Base-by-base conservation (phyloP, 768 basidiomycete species). In the Calocybe indica region DNA sequence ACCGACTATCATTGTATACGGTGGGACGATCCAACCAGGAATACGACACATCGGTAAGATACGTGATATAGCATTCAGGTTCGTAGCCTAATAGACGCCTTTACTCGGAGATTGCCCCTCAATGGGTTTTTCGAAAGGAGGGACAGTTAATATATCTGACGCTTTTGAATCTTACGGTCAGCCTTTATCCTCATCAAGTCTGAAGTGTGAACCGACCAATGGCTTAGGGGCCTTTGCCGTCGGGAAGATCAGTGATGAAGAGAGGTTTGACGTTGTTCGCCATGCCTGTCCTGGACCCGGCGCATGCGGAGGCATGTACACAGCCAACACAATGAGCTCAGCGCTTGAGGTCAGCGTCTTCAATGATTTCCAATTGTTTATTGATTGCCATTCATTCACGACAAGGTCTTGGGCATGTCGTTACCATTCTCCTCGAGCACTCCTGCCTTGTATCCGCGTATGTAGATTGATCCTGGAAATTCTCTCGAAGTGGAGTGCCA, bases 301-400 rank as follows among this genome's bases (percentile, higher is more conserved):
- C 43, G 87, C 83, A 15, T 92, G 90, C 55, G 89, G 90, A 29
- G 89, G 88, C 10, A 92, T 92, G 89, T 92, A 82, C 61, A 91
- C 89, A 7, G 90, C 91, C 32, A 92, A 92, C 57, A 92, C 90
- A 1, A 92, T 92, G 90, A 88, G 86, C 52, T 83, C 86, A 37
- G 83, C 78, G 12, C 71, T 93, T 30, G 91, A 92, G 62, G 73
- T 69, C n/a, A 31, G 51, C 40, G 40, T 37, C 37, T 11, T 32
- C 10, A 10, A 44, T n/a, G 13, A 8, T 31, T 36, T 10, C 29
- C 33, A 9, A 13, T 12, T n/a, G 37, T 10, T 13, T 15, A 30
- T 9, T 28, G 15, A 44, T 10, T 13, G 12, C 28, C 9, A 14
- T 14, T 13, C 29, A 28, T 36, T 12, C 37, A 28, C 2, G 11